Evolutionary conservation across 768 basidiomycete genomes (phyloP), one percentile per base, ranked within the genome.

Genomic region (Rhodotorula taiwanensis): DNA sequence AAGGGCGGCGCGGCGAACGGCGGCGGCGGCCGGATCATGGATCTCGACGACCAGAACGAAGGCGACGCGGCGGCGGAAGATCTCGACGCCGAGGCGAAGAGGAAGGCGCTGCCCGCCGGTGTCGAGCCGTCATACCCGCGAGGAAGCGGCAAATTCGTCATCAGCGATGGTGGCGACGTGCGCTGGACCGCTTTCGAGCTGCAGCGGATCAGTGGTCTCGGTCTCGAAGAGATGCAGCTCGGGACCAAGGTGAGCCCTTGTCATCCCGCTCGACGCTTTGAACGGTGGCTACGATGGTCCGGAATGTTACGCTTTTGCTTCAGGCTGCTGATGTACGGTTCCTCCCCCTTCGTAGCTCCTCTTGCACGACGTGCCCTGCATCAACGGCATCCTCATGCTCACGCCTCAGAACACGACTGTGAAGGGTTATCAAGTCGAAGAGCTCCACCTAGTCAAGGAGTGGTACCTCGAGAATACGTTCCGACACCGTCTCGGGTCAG

Each of bases 351-450:
- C 36, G 36, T 16, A 67, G 60, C 49, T 67, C 4, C 30, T 58
- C 7, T 0, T 62, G 4, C 53, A 47, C 33, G 49, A 58, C 48
- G 60, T 58, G 11, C 41, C 48, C 3, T 44, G 42, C 31, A 36
- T 62, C 18, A 59, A 60, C 43, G 57, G 58, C 4, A 39, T 62
- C 7, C 48, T 67, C 41, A 54, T 67, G 28, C 54, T 67, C 36
- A 52, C 57, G 5, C 66, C 60, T 1, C 8, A 50, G 4, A 67
- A 60, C 58, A 58, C 57, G 53, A 23, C 43, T 11, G 61, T 62
- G 34, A 67, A 67, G 58, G 66, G 66, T 14, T 27, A 49, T 33
- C 48, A 52, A n/a, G 58, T 67, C 36, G 61, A 67, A 45, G 66
- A 67, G 51, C 23, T 58, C 9, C 49, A 62, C 21, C 49, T 34